Percentiles rank a stretch among this genome's conserved stretches.
These are phyloP conservation scores for Linum lewisii DNA, from an alignment of 345 rosid genomes.

Conservation along the genomic window DNA sequence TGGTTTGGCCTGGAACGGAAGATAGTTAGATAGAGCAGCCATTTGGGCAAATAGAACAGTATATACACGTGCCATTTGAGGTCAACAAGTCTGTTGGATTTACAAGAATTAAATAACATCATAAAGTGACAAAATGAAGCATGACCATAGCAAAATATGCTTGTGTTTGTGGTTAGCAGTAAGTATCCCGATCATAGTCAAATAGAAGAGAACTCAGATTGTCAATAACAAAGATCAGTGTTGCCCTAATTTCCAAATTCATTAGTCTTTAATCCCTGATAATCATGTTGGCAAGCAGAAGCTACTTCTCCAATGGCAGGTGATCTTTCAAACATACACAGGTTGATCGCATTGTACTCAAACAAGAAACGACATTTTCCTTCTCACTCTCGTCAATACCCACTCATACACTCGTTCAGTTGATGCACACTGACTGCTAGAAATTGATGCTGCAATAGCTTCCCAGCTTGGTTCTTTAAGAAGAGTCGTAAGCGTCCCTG, in stretches of 20 bases:
- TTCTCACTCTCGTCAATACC: conserved; percentile 41
- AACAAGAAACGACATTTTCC: conserved; percentile 26
- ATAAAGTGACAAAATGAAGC: too few relatives aligned
- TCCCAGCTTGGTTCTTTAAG: conserved; percentile 52
- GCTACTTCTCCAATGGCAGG: conserved; percentile 68
- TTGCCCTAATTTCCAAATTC: not conserved
- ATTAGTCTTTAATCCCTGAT: not conserved
- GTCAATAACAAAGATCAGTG: too few relatives aligned
- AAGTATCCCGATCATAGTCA: too few relatives aligned
- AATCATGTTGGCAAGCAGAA: conserved; percentile 50
- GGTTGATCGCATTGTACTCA: conserved; percentile 40
- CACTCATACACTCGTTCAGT: conserved; percentile 54
- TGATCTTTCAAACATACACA: conserved; percentile 47
- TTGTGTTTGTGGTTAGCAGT: too few relatives aligned
- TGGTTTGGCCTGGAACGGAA: too few relatives aligned
- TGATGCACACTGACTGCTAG: conserved; percentile 43
- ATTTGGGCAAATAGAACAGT: too few relatives aligned
- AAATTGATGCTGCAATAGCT: conserved; percentile 38
- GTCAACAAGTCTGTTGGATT: too few relatives aligned
- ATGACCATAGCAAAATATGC: too few relatives aligned
- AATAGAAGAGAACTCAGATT: too few relatives aligned
- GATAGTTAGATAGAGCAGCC: too few relatives aligned
- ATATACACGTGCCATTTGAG: too few relatives aligned
- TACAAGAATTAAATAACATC: too few relatives aligned
- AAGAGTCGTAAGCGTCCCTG: conserved; percentile 60